These are phyloP conservation scores for Graphilbum sp. DNA, from an alignment of 2,329 filamentous ascomycete genomes.

Conservation along the genomic window DNA sequence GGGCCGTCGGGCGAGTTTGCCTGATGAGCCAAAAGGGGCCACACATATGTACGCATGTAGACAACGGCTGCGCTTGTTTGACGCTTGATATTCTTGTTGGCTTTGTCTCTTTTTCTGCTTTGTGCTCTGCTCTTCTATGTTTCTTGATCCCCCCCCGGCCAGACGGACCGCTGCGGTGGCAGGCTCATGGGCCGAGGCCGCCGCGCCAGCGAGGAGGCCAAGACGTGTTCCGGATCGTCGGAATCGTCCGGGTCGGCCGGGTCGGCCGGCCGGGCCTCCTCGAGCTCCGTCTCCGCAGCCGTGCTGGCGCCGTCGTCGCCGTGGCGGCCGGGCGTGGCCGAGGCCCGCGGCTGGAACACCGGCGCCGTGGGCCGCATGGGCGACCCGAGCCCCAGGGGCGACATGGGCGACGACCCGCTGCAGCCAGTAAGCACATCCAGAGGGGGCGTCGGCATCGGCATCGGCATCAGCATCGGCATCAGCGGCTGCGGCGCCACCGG, in stretches of 20 bases:
- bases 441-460: too few relatives aligned
- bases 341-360: slow-evolving; percentile 16
- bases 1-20: slow-evolving; percentile 78
- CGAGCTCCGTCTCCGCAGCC: background rate
- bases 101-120: background rate
- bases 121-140: background rate
- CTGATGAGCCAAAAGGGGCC: slow-evolving; percentile 13
- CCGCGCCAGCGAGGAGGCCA: too few relatives aligned
- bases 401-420: too few relatives aligned
- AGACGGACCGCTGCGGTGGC: slow-evolving; percentile 14
- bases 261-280: background rate
- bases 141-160: slow-evolving; percentile 9
- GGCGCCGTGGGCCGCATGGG: slow-evolving; percentile 6
- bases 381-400: slow-evolving; percentile 4
- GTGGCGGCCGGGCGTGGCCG: background rate
- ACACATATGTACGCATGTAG: background rate
- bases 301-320: too few relatives aligned
- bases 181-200: slow-evolving; percentile 17
- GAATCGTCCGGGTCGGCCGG: background rate
- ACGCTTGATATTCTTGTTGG: background rate
- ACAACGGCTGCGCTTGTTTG: too few relatives aligned
- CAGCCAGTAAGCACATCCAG: too few relatives aligned
- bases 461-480: too few relatives aligned
- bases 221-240: too few relatives aligned
- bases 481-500: too few relatives aligned